Evolutionary conservation across 108 stramenopile genomes (phyloP).

Genomic region (Nannochloropsis granulata): DNA sequence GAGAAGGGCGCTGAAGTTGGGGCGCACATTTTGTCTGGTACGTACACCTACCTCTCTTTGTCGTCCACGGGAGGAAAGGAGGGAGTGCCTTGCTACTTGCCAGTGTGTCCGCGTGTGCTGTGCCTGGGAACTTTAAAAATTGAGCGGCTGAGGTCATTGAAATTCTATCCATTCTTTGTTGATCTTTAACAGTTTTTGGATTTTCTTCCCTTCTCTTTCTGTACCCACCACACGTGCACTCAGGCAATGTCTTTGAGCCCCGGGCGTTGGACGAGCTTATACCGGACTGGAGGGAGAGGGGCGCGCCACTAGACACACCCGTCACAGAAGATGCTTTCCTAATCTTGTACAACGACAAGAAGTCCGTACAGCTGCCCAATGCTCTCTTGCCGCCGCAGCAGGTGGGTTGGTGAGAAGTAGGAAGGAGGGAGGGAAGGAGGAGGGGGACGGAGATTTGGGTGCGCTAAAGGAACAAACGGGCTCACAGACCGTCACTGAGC

Average conservation of each 20-base stretch:
- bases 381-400: slow-evolving; percentile 17
- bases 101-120: too few species aligned
- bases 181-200: too few species aligned
- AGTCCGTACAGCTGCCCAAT: slow-evolving; percentile 10
- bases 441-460: not conserved
- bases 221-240: not conserved
- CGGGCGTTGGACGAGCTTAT: slow-evolving; percentile 85
- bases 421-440: not conserved
- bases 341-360: slow-evolving; percentile 43
- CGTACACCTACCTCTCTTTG: not conserved
- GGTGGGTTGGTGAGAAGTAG: not conserved
- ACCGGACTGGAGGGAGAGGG: slow-evolving; percentile 50
- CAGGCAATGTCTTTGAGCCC: slow-evolving; percentile 90
- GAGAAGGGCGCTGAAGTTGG: slow-evolving; percentile 95
- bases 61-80: not conserved
- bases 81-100: not conserved
- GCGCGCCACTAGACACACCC: slow-evolving; percentile 53
- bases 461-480: too few species aligned
- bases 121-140: too few species aligned
- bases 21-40: slow-evolving; percentile 80
- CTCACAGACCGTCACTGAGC: too few species aligned
- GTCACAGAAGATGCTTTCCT: slow-evolving; percentile 70
- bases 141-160: too few species aligned
- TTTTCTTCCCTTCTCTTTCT: too few species aligned
- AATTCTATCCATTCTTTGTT: too few species aligned